Conservation (phyloP, 805 yeast genomes). For the Limtongia smithiae region DNA sequence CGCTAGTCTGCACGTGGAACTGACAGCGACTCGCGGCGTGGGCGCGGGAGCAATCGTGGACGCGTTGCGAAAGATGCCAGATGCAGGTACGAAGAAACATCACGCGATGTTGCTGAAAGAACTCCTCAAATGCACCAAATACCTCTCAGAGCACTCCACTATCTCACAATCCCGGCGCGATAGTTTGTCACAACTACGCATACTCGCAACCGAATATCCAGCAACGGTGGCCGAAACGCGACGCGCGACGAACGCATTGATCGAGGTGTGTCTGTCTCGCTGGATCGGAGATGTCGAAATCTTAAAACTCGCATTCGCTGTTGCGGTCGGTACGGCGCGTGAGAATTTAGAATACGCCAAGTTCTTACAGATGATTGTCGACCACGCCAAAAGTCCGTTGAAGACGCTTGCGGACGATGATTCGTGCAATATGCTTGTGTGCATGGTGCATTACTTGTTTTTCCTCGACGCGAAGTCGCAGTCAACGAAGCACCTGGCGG, state of each 20-base stretch:
- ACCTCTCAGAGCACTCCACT: slow-evolving; percentile 15
- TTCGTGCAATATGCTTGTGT: slow-evolving; percentile 38
- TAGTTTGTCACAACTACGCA: background rate
- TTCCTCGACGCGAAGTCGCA: slow-evolving; percentile 45
- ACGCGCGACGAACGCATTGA: slow-evolving; percentile 33
- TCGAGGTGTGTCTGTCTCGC: slow-evolving; percentile 34
- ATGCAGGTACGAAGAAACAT: background rate
- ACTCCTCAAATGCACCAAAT: slow-evolving; percentile 5
- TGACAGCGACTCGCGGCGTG: too few species aligned
- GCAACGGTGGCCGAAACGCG: slow-evolving; percentile 5
- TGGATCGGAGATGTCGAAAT: slow-evolving; percentile 47
- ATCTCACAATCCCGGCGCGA: too few species aligned
- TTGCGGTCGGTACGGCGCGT: background rate
- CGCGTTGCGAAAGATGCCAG: background rate
- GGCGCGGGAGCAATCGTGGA: background rate
- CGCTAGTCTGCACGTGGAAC: too few species aligned
- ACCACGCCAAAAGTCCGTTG: slow-evolving; percentile 43
- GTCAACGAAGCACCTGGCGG: slow-evolving; percentile 48
- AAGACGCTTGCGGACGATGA: background rate
- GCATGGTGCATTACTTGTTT: slow-evolving; percentile 52
- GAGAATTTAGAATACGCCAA: slow-evolving; percentile 43
- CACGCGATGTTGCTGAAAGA: slow-evolving; percentile 1
- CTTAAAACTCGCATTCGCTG: slow-evolving; percentile 45
- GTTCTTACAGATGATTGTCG: slow-evolving; percentile 60
- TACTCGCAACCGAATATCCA: background rate